Base-by-base conservation (phyloP, 345 rosid species). In the Carallia pectinifolia region DNA sequence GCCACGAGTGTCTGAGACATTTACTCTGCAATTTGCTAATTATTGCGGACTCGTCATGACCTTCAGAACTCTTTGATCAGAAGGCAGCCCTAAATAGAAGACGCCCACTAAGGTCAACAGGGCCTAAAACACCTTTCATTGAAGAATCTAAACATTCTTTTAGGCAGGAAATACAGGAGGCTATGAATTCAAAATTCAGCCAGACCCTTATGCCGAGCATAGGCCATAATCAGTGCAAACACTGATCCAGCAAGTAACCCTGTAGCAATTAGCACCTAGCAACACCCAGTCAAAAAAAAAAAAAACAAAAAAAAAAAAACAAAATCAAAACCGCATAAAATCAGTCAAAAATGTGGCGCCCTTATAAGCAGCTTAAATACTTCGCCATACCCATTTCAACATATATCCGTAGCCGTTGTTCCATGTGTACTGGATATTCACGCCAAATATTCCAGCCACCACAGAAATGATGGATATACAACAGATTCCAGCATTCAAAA, bases 341-440 rank as follows among this genome's bases (percentile, higher is more conserved):
- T 58, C 37, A 23, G 19, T 59, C 61, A 15, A 18, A 23, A 68
- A 52, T 53, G 33, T n/a, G 53, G 61, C 4, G 68, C 61, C 71
- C 38, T 48, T 52, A 19, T 62, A 68, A 7, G 40, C 65, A 2
- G 50, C 30, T 39, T 10, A 7, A 44, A 69, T 61, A 52, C 15
- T 65, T 50, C 63, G 67, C 83, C 23, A 0, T 83, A 96, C 99
- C 86, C 93, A 84, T 87, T 86, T 88, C 75, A 96, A 96, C 66
- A 92, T 71, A 89, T 83, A 92, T 44, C 87, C 93, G 64, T 95
- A 89, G 70, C 68, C 0, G 0, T 81, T 61, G 53, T 88, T 96
- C 99, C 98, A 96, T 7, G 87, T 74, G 72, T 87, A 96, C 7
- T 96, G 99, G 74, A 96, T 90, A 81, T 96, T 96, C 98, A 96